Evolutionary conservation across 768 basidiomycete species (phyloP).

Genomic region (Termitomyces sp.): DNA sequence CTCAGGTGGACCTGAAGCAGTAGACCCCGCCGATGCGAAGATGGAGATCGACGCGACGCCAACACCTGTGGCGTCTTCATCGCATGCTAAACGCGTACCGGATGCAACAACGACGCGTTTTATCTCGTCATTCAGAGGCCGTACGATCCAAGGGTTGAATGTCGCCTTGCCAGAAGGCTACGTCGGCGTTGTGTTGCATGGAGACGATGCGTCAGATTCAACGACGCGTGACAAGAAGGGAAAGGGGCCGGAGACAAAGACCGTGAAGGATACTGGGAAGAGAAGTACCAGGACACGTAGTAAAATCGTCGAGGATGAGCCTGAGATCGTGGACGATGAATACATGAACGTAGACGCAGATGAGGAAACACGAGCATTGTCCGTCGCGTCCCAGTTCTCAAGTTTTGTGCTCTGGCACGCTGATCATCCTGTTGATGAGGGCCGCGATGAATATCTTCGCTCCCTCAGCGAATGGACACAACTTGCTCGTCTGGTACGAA

Average conservation of each 20-base stretch:
- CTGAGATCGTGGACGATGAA: slow-evolving; percentile 24
- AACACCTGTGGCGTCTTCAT: slow-evolving; percentile 3
- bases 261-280: slow-evolving; percentile 10
- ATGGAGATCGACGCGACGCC: slow-evolving; percentile 1
- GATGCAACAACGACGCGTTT: slow-evolving; percentile 35
- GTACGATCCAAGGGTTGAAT: slow-evolving; percentile 65
- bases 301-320: slow-evolving; percentile 19
- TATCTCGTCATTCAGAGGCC: slow-evolving; percentile 69
- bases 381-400: slow-evolving; percentile 53
- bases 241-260: slow-evolving; percentile 11
- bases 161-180: slow-evolving; percentile 66
- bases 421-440: slow-evolving; percentile 67
- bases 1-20: neutral
- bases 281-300: slow-evolving; percentile 25
- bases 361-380: slow-evolving; percentile 31
- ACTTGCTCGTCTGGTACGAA: slow-evolving; percentile 58
- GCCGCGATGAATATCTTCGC: slow-evolving; percentile 68
- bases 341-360: slow-evolving; percentile 26
- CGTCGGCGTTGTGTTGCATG: slow-evolving; percentile 56
- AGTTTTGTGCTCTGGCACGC: slow-evolving; percentile 75
- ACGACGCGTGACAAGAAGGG: slow-evolving; percentile 6
- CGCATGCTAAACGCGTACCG: slow-evolving; percentile 19
- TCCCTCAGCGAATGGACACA: slow-evolving; percentile 69
- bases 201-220: slow-evolving; percentile 16
- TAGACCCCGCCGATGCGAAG: neutral